These are phyloP conservation scores for Falciphora oryzae DNA, from an alignment of 2,329 filamentous ascomycete species.

Conservation along the genomic window DNA sequence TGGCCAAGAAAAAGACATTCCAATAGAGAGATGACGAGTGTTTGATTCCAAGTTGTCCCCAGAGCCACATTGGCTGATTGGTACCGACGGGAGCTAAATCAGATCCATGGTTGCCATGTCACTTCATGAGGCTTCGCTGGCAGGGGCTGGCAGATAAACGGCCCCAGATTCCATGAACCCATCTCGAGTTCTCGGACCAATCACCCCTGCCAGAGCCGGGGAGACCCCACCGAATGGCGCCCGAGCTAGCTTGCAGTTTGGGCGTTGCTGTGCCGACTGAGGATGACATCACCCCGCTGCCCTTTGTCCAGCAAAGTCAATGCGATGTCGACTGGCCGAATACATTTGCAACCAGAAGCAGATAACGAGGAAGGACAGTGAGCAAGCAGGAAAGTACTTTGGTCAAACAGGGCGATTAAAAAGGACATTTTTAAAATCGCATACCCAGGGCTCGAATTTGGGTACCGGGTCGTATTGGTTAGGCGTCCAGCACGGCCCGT, in stretches of 20 bases:
- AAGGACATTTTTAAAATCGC: too few relatives aligned
- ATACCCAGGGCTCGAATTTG: too few relatives aligned
- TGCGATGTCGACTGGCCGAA: too few relatives aligned
- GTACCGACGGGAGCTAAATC: not conserved
- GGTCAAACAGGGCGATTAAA: too few relatives aligned
- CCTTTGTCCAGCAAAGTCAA: not conserved
- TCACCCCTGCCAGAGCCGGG: not conserved
- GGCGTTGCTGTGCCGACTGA: conserved; percentile 16
- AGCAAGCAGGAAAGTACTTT: too few relatives aligned
- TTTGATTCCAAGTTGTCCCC: not conserved
- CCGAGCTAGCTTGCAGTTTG: not conserved
- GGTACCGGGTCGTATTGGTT: too few relatives aligned
- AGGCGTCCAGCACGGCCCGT: not conserved
- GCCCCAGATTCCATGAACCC: not conserved
- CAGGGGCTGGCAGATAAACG: not conserved
- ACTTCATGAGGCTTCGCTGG: not conserved
- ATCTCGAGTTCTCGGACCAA: not conserved
- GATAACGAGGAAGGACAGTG: too few relatives aligned
- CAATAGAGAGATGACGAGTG: not conserved
- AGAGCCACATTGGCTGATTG: not conserved
- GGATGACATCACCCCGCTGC: conserved; percentile 14
- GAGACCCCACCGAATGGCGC: not conserved
- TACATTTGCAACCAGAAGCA: too few relatives aligned
- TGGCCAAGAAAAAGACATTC: not conserved
- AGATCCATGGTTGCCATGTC: not conserved